These are phyloP conservation scores for Pseudonitzschia multiseries DNA, from an alignment of 108 stramenopile species.

Conservation along the genomic window DNA sequence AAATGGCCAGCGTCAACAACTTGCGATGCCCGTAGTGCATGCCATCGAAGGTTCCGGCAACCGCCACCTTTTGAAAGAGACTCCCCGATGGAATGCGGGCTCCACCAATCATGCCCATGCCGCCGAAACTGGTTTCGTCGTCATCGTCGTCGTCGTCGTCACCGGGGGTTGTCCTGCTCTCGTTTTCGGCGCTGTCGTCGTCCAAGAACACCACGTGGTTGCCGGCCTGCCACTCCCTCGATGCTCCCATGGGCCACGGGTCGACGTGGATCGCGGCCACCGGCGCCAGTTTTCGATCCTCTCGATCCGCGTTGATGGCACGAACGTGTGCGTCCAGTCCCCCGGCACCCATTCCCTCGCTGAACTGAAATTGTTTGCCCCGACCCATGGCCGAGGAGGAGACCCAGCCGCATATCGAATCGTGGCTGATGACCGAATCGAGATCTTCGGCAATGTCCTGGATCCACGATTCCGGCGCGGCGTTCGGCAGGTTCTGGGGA, in stretches of 20 bases:
- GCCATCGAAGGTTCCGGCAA: slow-evolving; percentile 93
- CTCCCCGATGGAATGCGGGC: slow-evolving; percentile 50
- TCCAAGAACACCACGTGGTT: slow-evolving; percentile 74
- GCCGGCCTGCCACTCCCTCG: slow-evolving; percentile 45
- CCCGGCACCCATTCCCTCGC: slow-evolving; percentile 54
- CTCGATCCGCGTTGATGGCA: slow-evolving; percentile 77
- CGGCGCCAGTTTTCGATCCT: slow-evolving; percentile 41
- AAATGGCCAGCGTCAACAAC: slow-evolving; percentile 82
- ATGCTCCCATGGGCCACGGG: slow-evolving; percentile 71
- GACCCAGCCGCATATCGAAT: slow-evolving; percentile 81
- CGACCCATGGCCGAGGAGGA: slow-evolving; percentile 47
- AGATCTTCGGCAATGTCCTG: slow-evolving; percentile 58
- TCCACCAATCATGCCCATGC: slow-evolving; percentile 45
- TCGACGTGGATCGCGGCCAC: slow-evolving; percentile 67
- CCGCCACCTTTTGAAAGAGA: slow-evolving; percentile 75
- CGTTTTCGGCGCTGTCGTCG: slow-evolving; percentile 55
- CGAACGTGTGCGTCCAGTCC: slow-evolving; percentile 70
- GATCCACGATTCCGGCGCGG: slow-evolving; percentile 81
- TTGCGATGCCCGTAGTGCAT: slow-evolving; percentile 94
- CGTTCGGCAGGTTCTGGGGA: slow-evolving; percentile 84
- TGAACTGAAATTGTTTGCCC: slow-evolving; percentile 44
- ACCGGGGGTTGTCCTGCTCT: slow-evolving; percentile 21
- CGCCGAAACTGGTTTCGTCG: neutral
- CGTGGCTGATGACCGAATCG: slow-evolving; percentile 69
- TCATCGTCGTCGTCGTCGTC: slow-evolving; percentile 5